Base-by-base conservation (phyloP, 1,284 basidiomycete genomes). In the Gomphus sp. region DNA sequence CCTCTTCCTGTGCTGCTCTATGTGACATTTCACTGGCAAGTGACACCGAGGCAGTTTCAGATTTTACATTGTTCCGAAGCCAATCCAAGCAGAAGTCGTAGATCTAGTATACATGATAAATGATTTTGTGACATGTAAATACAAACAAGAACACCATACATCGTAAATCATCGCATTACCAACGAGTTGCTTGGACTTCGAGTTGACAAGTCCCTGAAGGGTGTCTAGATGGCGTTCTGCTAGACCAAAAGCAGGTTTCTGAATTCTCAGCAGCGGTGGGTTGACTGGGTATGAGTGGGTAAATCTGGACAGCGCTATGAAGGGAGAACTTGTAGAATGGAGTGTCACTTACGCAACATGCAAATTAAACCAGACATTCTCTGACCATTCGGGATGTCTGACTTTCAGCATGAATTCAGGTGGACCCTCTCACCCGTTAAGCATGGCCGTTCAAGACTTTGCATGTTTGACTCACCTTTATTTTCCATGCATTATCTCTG, bases 331-430 rank as follows among this genome's bases (percentile, higher is more conserved):
- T 34, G 11, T 22, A 34, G n/a, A 11, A 14, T 25, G 10, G 22
- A 25, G 41, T 45, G 9, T 11, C 2, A 73, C 76, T 64, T 65
- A 90, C 87, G 82, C 88, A 63, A 81, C 80, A 68, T 85, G 80
- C 59, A 91, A 72, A 66, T 84, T 73, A 63, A 86, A 79, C 67
- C 73, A 81, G 56, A 87, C 76, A 66, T 80, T 84, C 60, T 74
- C 67, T 16, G 78, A 74, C 66, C 82, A 71, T 59, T 84, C 79
- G 4, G 84, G 83, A 68, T 90, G 84, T 18, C 75, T 69, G 41
- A 91, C 79, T 66, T 78, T 78, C 64, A 91, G 84, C 60, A 81
- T 80, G 70, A 90, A 90, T 71, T 89, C 88, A 55, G 80, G 84
- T 39, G 86, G 72, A 64, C 84, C 58, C 58, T 59, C 10, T 28